A percentile compares a stretch with the other conserved stretches of the same genome.
phyloP scores from a whole-genome alignment of 345 rosid genomes.

The Alliaria petiolata region DNA sequence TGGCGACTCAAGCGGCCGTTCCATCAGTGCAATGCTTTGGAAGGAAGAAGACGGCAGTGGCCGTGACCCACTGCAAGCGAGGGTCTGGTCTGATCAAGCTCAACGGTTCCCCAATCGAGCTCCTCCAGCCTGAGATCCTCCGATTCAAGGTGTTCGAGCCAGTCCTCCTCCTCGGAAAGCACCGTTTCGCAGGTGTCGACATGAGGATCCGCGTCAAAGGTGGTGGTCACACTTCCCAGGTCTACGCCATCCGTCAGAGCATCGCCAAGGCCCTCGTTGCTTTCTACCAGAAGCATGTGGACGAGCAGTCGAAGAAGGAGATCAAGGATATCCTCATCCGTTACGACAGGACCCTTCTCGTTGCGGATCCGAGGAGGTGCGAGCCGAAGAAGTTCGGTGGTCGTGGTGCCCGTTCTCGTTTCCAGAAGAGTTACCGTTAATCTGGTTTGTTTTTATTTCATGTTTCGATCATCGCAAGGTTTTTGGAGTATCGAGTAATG shows the following conservation, averaged over 20 bases:
- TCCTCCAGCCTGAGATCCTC: slow-evolving; percentile 74
- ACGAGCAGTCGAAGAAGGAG: slow-evolving; percentile 91
- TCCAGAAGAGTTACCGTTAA: slow-evolving; percentile 95
- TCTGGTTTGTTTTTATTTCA: slow-evolving; percentile 17
- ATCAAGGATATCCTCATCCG: slow-evolving; percentile 74
- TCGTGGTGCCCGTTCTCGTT: slow-evolving; percentile 88
- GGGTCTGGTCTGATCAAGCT: slow-evolving; percentile 75
- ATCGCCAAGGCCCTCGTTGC: slow-evolving; percentile 87
- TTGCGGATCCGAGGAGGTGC: slow-evolving; percentile 89
- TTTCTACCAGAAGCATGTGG: slow-evolving; percentile 78
- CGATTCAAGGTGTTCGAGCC: slow-evolving; percentile 78
- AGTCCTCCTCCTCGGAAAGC: slow-evolving; percentile 70
- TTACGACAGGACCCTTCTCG: slow-evolving; percentile 83
- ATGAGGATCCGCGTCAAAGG: slow-evolving; percentile 90
- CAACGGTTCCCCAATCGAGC: slow-evolving; percentile 79
- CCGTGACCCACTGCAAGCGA: slow-evolving; percentile 76
- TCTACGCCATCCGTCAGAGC: slow-evolving; percentile 90
- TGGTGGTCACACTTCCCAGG: slow-evolving; percentile 91
- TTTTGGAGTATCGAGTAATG: slow-evolving; percentile 9
- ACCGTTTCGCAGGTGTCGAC: slow-evolving; percentile 68
- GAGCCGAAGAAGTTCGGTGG: slow-evolving; percentile 99
- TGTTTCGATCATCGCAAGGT: slow-evolving; percentile 3
- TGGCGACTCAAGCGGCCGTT: slow-evolving; percentile 27
- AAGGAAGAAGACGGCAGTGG: slow-evolving; percentile 81
- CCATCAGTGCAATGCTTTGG: slow-evolving; percentile 77